Base-by-base conservation (phyloP, 192 early-diverging fungal genomes). In the Chytriomyces sp. region DNA sequence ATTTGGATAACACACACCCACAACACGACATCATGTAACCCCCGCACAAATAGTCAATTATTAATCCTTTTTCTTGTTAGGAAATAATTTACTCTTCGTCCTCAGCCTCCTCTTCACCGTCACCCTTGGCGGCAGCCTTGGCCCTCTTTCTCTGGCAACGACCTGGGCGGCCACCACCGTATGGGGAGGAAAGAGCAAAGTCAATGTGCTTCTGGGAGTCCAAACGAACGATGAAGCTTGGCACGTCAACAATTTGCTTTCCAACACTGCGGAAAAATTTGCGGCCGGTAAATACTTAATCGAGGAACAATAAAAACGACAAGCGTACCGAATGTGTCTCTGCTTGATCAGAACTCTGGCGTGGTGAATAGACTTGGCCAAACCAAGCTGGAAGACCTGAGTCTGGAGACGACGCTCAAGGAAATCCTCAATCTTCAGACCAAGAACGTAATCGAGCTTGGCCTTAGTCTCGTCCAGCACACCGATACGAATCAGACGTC, bases 351-450 rank as follows among this genome's bases (percentile, higher is more conserved):
- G 88, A 78, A 98, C 96, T 91, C 97, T 94, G 67, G 97, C 97
- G 87, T 98, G 97, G 91, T 98, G 97, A 83, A 97, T 95, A 67
- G 95, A 97, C 91, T 95, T 96, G 88, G 97, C 97, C 72, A 98
- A 87, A 79, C 95, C 96, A 78, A 93, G 87, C 92, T 97, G 95
- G 92, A 96, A 97, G 80, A 98, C 97, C 91, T 98, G 97, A 82
- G 97, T 98, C 89, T 98, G 97, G 82, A 98, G 92, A 81, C 95
- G 91, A 77, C 96, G 91, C 89, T 99, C 97, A 90, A 99, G 88
- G 88, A 99, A 99, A 86, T 99, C 96, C 89, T 98, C 96, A 79
- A 97, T 91, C 89, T 95, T 97, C 77, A 99, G 91, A 81, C 91
- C 94, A 79, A 99, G 88, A 67, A 97, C 95, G 92, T 99, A 99